These are phyloP conservation scores for Fusarium palustre DNA, from an alignment of 2,329 filamentous ascomycete genomes.

Conservation along the genomic window DNA sequence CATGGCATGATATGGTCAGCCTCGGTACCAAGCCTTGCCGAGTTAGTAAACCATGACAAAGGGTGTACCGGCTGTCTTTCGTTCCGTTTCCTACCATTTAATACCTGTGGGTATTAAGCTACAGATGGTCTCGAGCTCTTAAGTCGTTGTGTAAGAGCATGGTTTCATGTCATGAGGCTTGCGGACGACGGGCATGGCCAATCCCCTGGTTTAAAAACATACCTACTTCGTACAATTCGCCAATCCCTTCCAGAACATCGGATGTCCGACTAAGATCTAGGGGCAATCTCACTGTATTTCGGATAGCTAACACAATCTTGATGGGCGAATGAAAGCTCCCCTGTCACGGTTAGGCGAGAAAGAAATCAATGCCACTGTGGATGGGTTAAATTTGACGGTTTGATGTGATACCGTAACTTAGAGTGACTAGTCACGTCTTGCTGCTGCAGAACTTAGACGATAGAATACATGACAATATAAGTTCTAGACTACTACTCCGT, in stretches of 20 bases:
- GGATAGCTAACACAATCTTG: not conserved
- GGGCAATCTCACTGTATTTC: not conserved
- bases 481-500: no score
- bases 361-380: not conserved
- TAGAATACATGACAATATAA: not conserved
- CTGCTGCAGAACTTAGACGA: not conserved
- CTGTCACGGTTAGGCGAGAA: not conserved
- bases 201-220: constrained; percentile 67
- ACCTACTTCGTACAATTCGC: constrained; percentile 53
- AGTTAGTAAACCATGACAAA: not conserved
- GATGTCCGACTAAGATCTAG: not conserved
- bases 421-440: not conserved
- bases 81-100: not conserved
- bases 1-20: not conserved
- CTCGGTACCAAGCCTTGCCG: constrained; percentile 12
- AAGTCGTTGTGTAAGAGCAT: constrained; percentile 1
- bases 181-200: not conserved
- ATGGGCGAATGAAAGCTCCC: not conserved
- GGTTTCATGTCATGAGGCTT: constrained; percentile 8
- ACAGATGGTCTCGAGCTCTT: not conserved
- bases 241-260: not conserved
- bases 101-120: not conserved
- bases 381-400: not conserved
- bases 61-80: not conserved
- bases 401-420: not conserved